Conservation (phyloP, 2,329 filamentous ascomycete genomes). For the Chrysoporthe puriensis region DNA sequence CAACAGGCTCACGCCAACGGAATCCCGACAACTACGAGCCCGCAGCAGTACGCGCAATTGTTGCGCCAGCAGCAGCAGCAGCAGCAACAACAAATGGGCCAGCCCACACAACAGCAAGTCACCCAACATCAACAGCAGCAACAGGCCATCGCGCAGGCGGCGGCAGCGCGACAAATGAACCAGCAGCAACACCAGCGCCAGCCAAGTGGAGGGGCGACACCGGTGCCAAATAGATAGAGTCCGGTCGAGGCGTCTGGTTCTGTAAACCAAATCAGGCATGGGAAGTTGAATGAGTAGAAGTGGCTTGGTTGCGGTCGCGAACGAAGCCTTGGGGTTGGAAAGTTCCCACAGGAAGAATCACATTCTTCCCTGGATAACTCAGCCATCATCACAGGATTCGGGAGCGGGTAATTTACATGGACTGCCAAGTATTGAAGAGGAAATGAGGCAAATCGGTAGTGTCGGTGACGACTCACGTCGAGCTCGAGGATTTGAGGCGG, state of each 20-base stretch:
- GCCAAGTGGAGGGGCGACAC: slow-evolving; percentile 27
- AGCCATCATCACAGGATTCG: background rate
- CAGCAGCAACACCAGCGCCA: slow-evolving; percentile 31
- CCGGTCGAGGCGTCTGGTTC: background rate
- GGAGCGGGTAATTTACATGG: background rate
- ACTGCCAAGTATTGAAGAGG: background rate
- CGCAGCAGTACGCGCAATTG: slow-evolving; percentile 63
- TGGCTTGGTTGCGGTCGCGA: no score
- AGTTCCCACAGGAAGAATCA: background rate
- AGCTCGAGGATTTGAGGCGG: background rate
- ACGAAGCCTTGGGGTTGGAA: background rate
- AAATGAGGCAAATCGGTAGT: background rate
- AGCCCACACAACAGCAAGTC: slow-evolving; percentile 10
- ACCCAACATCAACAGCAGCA: slow-evolving; percentile 15
- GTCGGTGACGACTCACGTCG: background rate
- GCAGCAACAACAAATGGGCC: slow-evolving; percentile 41
- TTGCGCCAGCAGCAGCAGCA: slow-evolving; percentile 61
- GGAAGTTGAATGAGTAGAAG: no score
- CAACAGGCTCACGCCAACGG: slow-evolving; percentile 54
- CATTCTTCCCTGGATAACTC: background rate
- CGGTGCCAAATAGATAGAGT: slow-evolving; percentile 21
- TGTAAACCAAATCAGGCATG: background rate
- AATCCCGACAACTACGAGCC: slow-evolving; percentile 53
- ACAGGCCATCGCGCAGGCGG: slow-evolving; percentile 35
- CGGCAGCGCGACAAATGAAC: slow-evolving; percentile 34